Percentiles rank a stretch among this genome's conserved stretches.
Conservation (phyloP, 129 eudicot species). For the Flaveria ramosissima region DNA sequence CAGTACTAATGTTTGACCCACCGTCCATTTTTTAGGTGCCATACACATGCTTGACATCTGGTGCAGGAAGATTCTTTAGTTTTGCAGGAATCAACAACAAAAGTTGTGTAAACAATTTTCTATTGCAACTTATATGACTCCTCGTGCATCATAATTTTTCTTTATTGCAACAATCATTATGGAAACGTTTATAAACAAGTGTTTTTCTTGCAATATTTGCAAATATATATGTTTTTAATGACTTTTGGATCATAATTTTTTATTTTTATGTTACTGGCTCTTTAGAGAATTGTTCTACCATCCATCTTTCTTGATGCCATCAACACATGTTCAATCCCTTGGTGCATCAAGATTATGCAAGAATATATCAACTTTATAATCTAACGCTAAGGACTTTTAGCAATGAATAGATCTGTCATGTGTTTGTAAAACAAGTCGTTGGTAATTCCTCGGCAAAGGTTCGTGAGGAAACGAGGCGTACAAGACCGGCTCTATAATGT, state of each 20-base stretch:
- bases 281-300: not conserved
- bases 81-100: not conserved
- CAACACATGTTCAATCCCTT: too few relatives aligned
- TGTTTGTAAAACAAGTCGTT: too few relatives aligned
- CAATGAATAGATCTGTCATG: too few relatives aligned
- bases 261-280: not conserved
- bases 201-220: not conserved
- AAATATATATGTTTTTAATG: not conserved
- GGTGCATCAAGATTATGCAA: too few relatives aligned
- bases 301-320: conserved; percentile 17
- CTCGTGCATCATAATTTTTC: not conserved
- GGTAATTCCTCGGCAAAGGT: too few relatives aligned
- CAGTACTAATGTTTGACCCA: conserved; percentile 9
- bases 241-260: not conserved
- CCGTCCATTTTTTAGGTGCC: conserved; percentile 1
- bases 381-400: too few relatives aligned
- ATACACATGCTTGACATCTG: not conserved
- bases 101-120: not conserved
- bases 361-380: too few relatives aligned
- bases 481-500: too few relatives aligned
- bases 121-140: not conserved
- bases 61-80: not conserved
- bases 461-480: too few relatives aligned
- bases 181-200: not conserved
- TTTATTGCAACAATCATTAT: not conserved